A percentile compares a stretch with the other conserved stretches of the same genome.
Conservation (phyloP, 768 basidiomycete genomes). For the Rhodotorula graminis region DNA sequence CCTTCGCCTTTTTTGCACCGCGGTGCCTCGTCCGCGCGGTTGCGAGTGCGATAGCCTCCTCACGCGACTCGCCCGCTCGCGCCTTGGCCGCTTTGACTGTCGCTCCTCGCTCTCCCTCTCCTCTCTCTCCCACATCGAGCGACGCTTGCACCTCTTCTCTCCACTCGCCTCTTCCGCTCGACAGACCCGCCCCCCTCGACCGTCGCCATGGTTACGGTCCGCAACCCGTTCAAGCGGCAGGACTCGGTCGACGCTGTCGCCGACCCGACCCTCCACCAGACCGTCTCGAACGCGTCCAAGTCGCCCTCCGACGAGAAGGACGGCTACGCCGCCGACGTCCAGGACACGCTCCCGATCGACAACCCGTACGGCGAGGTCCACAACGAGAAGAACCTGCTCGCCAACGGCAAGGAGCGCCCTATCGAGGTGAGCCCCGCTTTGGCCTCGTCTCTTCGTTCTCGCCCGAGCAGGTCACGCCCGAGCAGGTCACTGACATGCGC, state of each 20-base stretch:
- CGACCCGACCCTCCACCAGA: neutral
- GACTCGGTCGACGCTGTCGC: neutral
- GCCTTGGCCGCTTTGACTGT: no score
- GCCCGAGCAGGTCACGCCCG: no score
- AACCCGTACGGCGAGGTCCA: constrained; percentile 2
- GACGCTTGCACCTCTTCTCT: neutral
- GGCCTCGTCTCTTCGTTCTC: no score
- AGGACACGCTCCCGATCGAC: neutral
- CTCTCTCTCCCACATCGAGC: neutral
- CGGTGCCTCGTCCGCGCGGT: no score
- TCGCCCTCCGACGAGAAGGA: constrained; percentile 29
- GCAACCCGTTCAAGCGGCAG: constrained; percentile 2
- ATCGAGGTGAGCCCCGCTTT: constrained; percentile 22
- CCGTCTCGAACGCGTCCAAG: neutral
- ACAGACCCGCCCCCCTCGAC: neutral
- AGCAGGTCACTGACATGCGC: neutral
- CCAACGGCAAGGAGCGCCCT: constrained; percentile 39
- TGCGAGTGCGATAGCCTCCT: neutral
- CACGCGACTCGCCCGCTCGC: no score
- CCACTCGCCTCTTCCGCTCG: neutral
- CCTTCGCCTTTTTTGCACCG: no score
- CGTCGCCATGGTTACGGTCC: neutral
- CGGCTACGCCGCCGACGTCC: neutral
- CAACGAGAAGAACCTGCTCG: constrained; percentile 19
- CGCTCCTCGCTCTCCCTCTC: neutral